These are phyloP conservation scores for Hibiscus trionum DNA, from an alignment of 345 rosid species.

Conservation along the genomic window DNA sequence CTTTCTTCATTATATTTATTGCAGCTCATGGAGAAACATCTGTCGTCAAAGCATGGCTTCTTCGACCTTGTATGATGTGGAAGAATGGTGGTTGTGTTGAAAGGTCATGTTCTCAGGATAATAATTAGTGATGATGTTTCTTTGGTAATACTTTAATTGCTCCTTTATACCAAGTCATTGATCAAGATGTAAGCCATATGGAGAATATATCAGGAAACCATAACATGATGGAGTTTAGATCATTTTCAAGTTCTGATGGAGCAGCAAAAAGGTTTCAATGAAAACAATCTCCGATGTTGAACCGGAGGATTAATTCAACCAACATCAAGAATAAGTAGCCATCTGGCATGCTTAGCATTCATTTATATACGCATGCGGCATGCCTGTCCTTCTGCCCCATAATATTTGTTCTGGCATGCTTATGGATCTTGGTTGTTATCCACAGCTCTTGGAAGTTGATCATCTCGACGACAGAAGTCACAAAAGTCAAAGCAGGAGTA, in stretches of 20 bases:
- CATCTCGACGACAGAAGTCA: too few relatives aligned
- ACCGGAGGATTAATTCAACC: conserved; percentile 97
- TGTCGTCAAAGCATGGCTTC: conserved; percentile 65
- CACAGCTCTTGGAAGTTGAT: too few relatives aligned
- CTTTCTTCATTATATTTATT: conserved; percentile 15
- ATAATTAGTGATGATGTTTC: conserved; percentile 2
- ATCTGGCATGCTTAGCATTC: too few relatives aligned
- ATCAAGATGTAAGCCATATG: conserved; percentile 25
- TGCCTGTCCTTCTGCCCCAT: too few relatives aligned
- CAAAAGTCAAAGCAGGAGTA: too few relatives aligned
- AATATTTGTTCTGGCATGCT: too few relatives aligned
- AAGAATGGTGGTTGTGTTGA: conserved; percentile 83
- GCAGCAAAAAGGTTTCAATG: conserved; percentile 24
- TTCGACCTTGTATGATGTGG: conserved; percentile 84
- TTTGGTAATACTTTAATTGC: neutral
- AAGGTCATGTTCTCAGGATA: conserved; percentile 44
- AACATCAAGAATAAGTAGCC: conserved; percentile 74
- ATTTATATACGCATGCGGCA: too few relatives aligned
- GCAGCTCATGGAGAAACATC: conserved; percentile 65
- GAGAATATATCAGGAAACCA: conserved; percentile 35
- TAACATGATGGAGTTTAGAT: conserved; percentile 23
- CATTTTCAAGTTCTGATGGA: conserved; percentile 39
- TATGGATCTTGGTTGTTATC: too few relatives aligned
- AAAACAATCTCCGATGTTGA: conserved; percentile 43
- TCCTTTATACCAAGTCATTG: conserved; percentile 6